Conservation (phyloP, 1,284 basidiomycete species). For the Cerioporus squamosus region DNA sequence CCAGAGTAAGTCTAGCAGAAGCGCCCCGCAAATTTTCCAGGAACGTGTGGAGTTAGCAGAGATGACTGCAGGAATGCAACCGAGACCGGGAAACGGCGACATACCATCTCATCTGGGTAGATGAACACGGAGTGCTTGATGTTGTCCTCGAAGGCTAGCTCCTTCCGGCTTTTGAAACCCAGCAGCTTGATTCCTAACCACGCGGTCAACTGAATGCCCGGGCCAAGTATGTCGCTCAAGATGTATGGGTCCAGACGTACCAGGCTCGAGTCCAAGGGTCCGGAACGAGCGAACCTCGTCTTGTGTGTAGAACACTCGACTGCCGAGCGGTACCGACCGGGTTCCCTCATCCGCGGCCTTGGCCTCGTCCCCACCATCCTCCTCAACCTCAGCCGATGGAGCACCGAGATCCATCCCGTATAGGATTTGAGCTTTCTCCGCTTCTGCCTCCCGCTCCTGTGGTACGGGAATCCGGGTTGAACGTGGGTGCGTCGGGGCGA, state of each 20-base stretch:
- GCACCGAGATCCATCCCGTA: constrained; percentile 67
- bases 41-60: background rate
- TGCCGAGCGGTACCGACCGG: constrained; percentile 52
- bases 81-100: constrained; percentile 22
- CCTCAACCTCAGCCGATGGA: constrained; percentile 43
- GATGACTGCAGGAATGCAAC: background rate
- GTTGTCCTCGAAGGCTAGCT: constrained; percentile 86
- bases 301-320: constrained; percentile 79
- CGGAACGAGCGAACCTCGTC: constrained; percentile 85
- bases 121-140: constrained; percentile 92
- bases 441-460: constrained; percentile 60
- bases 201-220: constrained; percentile 15
- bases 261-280: constrained; percentile 76
- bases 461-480: background rate
- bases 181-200: constrained; percentile 76
- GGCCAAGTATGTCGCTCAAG: constrained; percentile 34
- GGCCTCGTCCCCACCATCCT: constrained; percentile 45
- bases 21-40: constrained; percentile 4
- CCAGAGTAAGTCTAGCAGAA: constrained; percentile 75
- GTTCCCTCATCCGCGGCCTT: constrained; percentile 28
- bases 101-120: constrained; percentile 88
- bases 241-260: constrained; percentile 43
- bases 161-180: constrained; percentile 84
- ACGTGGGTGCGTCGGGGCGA: background rate
- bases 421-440: constrained; percentile 58